A percentile compares a stretch with the other conserved stretches of the same genome.
Conservation (phyloP, 768 basidiomycete genomes). For the Favolaschia claudopus region DNA sequence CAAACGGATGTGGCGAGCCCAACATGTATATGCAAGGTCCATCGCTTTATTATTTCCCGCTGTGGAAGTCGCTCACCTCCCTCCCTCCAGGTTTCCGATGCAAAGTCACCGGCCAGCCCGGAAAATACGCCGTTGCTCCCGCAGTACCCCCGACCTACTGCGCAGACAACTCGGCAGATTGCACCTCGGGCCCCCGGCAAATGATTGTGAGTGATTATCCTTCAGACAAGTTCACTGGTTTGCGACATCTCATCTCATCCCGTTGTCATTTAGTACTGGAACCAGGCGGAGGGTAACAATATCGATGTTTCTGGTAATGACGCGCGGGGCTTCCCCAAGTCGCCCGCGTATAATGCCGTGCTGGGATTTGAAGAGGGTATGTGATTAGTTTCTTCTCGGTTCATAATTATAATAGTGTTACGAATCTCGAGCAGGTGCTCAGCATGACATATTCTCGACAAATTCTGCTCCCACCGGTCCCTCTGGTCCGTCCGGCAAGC, state of each 20-base stretch:
- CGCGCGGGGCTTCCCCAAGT: too few species aligned
- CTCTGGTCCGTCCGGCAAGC: too few species aligned
- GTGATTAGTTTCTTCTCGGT: too few species aligned
- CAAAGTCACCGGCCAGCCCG: constrained; percentile 45
- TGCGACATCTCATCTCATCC: too few species aligned
- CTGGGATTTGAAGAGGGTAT: too few species aligned
- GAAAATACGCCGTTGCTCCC: constrained; percentile 35
- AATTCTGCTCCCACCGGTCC: too few species aligned
- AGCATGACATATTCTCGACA: constrained; percentile 9
- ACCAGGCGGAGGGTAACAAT: constrained; percentile 1
- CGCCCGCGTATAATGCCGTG: too few species aligned
- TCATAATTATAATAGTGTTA: background rate
- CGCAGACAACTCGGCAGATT: constrained; percentile 41
- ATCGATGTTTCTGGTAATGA: too few species aligned
- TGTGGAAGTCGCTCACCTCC: too few species aligned
- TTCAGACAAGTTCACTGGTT: too few species aligned
- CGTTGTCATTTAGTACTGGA: background rate
- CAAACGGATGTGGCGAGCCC: constrained; percentile 46
- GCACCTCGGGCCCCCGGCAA: constrained; percentile 50
- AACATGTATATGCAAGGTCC: constrained; percentile 54
- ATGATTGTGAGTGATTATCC: too few species aligned
- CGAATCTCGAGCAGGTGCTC: constrained; percentile 6
- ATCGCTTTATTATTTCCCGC: too few species aligned
- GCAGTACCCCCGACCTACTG: constrained; percentile 51
- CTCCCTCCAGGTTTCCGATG: constrained; percentile 47